Conservation (phyloP, 1,284 basidiomycete species). For the Garcileccinum viscosum region DNA sequence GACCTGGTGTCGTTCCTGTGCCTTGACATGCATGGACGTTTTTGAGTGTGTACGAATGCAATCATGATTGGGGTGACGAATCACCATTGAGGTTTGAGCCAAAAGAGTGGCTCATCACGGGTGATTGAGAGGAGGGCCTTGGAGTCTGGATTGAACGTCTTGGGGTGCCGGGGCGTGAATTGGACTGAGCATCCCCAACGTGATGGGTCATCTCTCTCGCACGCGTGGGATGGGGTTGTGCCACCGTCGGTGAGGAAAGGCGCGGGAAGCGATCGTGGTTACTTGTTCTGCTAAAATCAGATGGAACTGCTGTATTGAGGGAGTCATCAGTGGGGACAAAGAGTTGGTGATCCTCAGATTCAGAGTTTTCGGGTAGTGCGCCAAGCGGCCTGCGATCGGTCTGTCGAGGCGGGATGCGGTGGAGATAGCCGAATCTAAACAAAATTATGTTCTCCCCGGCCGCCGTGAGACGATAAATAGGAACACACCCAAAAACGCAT, state of each 20-base stretch:
- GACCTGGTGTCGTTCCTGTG: conserved; percentile 32
- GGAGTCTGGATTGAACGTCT: conserved; percentile 34
- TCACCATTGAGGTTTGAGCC: conserved; percentile 50
- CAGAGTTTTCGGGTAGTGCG: conserved; percentile 56
- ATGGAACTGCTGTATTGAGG: conserved; percentile 15
- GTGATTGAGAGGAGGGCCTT: conserved; percentile 29
- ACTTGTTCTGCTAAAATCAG: conserved; percentile 6
- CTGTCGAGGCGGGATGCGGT: conserved; percentile 83
- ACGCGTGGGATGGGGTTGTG: conserved; percentile 39
- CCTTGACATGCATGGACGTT: conserved; percentile 41
- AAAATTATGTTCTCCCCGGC: background rate
- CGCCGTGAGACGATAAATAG: conserved; percentile 11
- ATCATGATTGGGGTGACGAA: conserved; percentile 46
- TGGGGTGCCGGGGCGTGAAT: conserved; percentile 38
- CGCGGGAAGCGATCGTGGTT: conserved; percentile 16
- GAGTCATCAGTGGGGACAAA: conserved; percentile 74
- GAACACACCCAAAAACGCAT: conserved; percentile 87
- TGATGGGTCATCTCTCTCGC: conserved; percentile 31
- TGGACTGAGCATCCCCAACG: conserved; percentile 19
- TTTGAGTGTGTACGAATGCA: conserved; percentile 44
- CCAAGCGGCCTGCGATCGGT: conserved; percentile 58
- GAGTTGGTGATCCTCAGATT: conserved; percentile 66
- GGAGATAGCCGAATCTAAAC: conserved; percentile 79
- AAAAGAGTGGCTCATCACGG: conserved; percentile 34
- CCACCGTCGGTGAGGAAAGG: conserved; percentile 28